Base-by-base conservation (phyloP, 768 basidiomycete species). In the Leccinum boreale region DNA sequence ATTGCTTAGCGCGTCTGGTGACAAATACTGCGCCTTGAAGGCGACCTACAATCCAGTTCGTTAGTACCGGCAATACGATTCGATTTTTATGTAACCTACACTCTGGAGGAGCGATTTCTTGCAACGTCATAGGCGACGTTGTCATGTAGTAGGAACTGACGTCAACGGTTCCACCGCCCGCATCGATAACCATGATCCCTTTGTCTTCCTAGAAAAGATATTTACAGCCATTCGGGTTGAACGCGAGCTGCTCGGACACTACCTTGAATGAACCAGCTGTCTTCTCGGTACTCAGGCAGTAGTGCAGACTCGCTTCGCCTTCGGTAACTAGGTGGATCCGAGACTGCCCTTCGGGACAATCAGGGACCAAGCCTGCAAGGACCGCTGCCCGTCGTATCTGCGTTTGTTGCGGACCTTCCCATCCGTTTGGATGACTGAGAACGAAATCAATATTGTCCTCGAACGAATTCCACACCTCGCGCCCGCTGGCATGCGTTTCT, bases 81-180 rank as follows among this genome's bases (percentile, higher is more conserved):
- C n/a, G 3, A 19, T 33, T 11, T 21, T 29, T 15, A 12, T 33
- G 31, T 12, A 15, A 47, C 70, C 70, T 57, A 79, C 80, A 82
- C 63, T 77, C 72, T 1, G 76, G 64, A 0, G 75, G 74, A 3
- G 81, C 78, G 26, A 82, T 77, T 66, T 85, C 84, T 54, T 81
- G 77, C 29, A 82, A 77, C 1, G 67, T 61, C 4, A 63, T 58
- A 1, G 71, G 56, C 2, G 62, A 68, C n/a, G 62, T 62, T n/a
- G 65, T 64, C 62, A 77, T 75, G 29, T 74, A 75, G 56, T 86
- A 86, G 12, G 80, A 74, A 57, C 81, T 85, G 42, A 86, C 72
- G 58, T 87, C 85, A 26, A 86, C 73, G 0, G 84, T 87, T 19
- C 83, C 85, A 45, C 83, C 83, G 7, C 85, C 85, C 3, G 84